Conservation (phyloP, 2,329 filamentous ascomycete genomes). For the Diaporthe citrichinensis region DNA sequence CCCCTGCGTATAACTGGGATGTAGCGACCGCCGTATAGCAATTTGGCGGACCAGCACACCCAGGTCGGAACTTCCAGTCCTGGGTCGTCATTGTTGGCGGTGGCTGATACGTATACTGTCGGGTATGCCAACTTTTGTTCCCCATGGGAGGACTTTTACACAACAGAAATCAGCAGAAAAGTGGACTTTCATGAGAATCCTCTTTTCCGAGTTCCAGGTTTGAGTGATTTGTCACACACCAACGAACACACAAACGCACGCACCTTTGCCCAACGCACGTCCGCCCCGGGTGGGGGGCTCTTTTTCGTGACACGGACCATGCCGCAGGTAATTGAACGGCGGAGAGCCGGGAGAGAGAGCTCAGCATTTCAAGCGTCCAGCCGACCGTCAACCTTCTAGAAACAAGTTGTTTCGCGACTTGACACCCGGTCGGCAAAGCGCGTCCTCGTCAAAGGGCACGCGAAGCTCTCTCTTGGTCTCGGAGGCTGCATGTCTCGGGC, state of each 20-base stretch:
- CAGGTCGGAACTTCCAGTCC: constrained; percentile 16
- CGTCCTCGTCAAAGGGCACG: neutral
- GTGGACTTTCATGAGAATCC: constrained; percentile 23
- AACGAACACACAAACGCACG: neutral
- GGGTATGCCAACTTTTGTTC: constrained; percentile 16
- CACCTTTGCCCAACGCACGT: constrained; percentile 4
- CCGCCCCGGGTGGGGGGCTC: neutral
- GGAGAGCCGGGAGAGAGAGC: neutral
- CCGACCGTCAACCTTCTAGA: neutral
- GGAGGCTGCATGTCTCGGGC: neutral
- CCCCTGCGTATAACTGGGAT: neutral
- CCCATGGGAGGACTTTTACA: constrained; percentile 22
- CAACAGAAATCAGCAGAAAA: constrained; percentile 26
- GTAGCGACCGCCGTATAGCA: neutral
- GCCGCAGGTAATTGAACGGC: neutral
- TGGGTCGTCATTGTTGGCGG: neutral
- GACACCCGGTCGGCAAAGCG: too few relatives aligned
- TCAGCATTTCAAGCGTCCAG: neutral
- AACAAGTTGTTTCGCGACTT: neutral
- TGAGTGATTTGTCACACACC: constrained; percentile 12
- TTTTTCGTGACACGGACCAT: constrained; percentile 8
- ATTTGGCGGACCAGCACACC: neutral
- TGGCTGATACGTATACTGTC: constrained; percentile 17
- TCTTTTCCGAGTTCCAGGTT: constrained; percentile 12
- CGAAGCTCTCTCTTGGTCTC: neutral